A percentile compares a stretch with the other conserved stretches of the same genome.
Evolutionary conservation across 345 rosid species (phyloP).

Genomic region (Eucalyptus tenuipes): DNA sequence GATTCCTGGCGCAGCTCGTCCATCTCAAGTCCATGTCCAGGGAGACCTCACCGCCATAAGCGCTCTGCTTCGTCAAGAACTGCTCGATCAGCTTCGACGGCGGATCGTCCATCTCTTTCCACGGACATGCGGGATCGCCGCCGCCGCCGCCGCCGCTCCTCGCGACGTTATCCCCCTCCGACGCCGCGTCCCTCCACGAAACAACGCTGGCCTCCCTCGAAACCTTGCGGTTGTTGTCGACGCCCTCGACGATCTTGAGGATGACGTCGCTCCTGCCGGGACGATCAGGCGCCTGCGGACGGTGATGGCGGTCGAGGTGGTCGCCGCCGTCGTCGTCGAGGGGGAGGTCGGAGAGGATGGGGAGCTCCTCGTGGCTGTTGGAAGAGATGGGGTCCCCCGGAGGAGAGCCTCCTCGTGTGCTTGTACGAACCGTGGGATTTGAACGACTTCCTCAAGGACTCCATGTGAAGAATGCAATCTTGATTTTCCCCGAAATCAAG

Average conservation of each 20-base stretch:
- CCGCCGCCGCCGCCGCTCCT: neutral
- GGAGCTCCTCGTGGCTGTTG: slow-evolving; percentile 28
- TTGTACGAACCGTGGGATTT: slow-evolving; percentile 27
- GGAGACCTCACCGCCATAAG: slow-evolving; percentile 35
- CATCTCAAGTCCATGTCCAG: slow-evolving; percentile 61
- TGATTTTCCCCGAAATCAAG: neutral
- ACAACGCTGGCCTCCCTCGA: slow-evolving; percentile 20
- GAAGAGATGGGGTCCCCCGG: neutral
- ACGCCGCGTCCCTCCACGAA: slow-evolving; percentile 11
- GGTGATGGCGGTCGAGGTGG: neutral
- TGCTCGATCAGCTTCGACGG: slow-evolving; percentile 24
- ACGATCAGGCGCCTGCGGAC: neutral
- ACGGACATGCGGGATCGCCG: neutral
- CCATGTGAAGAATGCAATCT: neutral
- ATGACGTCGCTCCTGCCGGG: neutral
- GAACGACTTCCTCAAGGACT: slow-evolving; percentile 37
- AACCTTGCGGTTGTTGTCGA: neutral
- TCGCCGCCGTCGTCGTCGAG: neutral
- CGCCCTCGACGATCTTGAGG: neutral
- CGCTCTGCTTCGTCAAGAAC: slow-evolving; percentile 11
- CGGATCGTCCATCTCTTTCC: neutral
- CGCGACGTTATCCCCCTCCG: neutral
- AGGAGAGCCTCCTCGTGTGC: slow-evolving; percentile 7
- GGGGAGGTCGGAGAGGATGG: slow-evolving; percentile 35
- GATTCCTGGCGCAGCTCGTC: slow-evolving; percentile 17